phyloP scores from a whole-genome alignment of 1,284 basidiomycete species.

The Ceratobasidium sp. region DNA sequence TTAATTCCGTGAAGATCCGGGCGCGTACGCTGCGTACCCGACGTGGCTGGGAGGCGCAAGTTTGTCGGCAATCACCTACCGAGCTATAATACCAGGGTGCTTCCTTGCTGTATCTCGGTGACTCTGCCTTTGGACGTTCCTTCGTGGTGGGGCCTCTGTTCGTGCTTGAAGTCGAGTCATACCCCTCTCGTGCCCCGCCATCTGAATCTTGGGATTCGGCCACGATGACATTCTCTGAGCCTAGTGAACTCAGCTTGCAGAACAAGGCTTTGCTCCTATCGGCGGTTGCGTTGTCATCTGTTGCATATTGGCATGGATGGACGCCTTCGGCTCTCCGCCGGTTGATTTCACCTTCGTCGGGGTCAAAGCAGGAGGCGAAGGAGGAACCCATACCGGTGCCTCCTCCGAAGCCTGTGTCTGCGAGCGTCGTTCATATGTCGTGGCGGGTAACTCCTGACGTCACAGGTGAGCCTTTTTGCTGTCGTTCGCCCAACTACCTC shows the following conservation, averaged over 20 bases:
- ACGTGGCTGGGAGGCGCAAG: slow-evolving; percentile 38
- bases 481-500: not conserved
- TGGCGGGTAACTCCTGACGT: slow-evolving; percentile 47
- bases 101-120: not conserved
- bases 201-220: not conserved
- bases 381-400: not conserved
- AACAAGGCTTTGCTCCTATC: slow-evolving; percentile 23
- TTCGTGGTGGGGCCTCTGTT: not conserved
- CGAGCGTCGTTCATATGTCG: slow-evolving; percentile 40
- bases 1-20: slow-evolving; percentile 44
- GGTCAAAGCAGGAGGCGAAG: slow-evolving; percentile 8
- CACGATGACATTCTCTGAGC: slow-evolving; percentile 10
- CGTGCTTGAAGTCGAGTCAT: not conserved
- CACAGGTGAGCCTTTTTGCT: slow-evolving; percentile 34
- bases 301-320: slow-evolving; percentile 35
- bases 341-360: slow-evolving; percentile 2
- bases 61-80: not conserved
- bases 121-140: not conserved
- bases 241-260: slow-evolving; percentile 7
- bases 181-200: not conserved
- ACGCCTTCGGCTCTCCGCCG: slow-evolving; percentile 18
- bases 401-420: slow-evolving; percentile 32
- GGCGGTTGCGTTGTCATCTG: slow-evolving; percentile 8
- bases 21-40: not conserved
- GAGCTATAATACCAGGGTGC: slow-evolving; percentile 4